These are phyloP conservation scores for Carex kokanica DNA, from an alignment of 176 grass and related monocot genomes.

Conservation along the genomic window DNA sequence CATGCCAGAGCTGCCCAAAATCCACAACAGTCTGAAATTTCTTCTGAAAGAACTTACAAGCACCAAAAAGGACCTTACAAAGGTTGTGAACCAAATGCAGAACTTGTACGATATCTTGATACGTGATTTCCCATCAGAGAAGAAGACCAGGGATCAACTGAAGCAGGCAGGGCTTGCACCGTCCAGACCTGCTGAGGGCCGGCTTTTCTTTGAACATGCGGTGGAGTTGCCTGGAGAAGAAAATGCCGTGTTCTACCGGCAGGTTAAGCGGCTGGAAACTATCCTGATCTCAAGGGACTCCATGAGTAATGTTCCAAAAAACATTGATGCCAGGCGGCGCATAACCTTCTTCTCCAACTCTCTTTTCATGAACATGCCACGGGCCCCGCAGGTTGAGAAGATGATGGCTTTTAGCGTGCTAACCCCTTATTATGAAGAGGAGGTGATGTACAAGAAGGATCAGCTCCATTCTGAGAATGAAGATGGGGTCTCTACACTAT, in stretches of 20 bases:
- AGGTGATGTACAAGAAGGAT: constrained; percentile 89
- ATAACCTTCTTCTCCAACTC: constrained; percentile 97
- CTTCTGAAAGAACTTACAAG: constrained; percentile 51
- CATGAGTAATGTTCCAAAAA: constrained; percentile 87
- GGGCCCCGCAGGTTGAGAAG: constrained; percentile 88
- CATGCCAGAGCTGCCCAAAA: constrained; percentile 47
- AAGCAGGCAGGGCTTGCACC: constrained; percentile 67
- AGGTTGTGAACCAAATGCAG: constrained; percentile 77
- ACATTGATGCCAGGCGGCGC: constrained; percentile 79
- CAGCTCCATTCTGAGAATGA: constrained; percentile 81
- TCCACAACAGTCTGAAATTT: constrained; percentile 55
- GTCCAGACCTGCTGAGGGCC: constrained; percentile 26
- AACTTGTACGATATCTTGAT: constrained; percentile 73
- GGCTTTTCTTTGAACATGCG: constrained; percentile 73
- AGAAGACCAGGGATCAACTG: constrained; percentile 75
- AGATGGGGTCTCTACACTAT: constrained; percentile 88
- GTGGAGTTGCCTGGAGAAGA: constrained; percentile 58
- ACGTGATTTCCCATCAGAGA: constrained; percentile 74
- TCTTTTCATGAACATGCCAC: constrained; percentile 97
- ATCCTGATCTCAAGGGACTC: constrained; percentile 79
- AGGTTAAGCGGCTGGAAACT: constrained; percentile 64
- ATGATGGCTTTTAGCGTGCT: constrained; percentile 90
- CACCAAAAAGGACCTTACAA: constrained; percentile 58
- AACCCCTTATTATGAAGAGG: constrained; percentile 95
- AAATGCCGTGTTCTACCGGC: constrained; percentile 61